Evolutionary conservation across 2,329 filamentous ascomycete genomes (phyloP), one percentile per base, ranked within the genome.

Genomic region (Chaetomium strumarium): DNA sequence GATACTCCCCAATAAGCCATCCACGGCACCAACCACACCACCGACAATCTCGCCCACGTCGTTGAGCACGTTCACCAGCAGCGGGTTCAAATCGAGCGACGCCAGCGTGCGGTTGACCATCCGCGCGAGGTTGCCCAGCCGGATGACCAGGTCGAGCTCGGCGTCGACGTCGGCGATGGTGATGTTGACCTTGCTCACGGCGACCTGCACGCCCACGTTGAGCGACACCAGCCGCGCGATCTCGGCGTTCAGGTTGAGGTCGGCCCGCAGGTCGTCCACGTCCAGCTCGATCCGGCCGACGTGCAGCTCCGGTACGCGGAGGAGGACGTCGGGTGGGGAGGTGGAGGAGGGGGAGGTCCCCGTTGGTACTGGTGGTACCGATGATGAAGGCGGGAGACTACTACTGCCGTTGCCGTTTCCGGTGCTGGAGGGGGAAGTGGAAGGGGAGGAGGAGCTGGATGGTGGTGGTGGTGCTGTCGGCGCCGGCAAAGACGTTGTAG

Each of bases 31-130:
- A 11, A 83, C 71, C 8, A 81, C 77, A 5, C 71, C 68, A 40
- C 75, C 75, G 3, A 80, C 72, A 11, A 81, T 63, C 43, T 74
- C 71, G 0, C 74, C 77, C 2, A 76, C 77, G 46, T 77, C 75
- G 64, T 79, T 76, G 50, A 82, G 67, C 12, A 79, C 63, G 53
- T 75, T 75, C 59, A 83, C 75, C 31, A 83, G 71, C n/a, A 81
- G 68, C 3, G 80, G 80, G 63, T 84, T 83, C 16, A 84, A 69
- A 58, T 84, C 80, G 29, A 84, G 68, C 3, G 77, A 78, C 29
- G 76, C 68, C 49, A 84, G 77, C 1, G 81, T 81, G 24, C 80
- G 74, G 64, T 81, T 80, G 48, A 84, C 80, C 46, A 84, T 82
- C 51, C 78, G 72, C 30, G 81, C 80, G 16, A 84, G 69, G 62